phyloP scores from a whole-genome alignment of 225 moss, liverwort and hornwort genomes.

The Anthoceros angustus region DNA sequence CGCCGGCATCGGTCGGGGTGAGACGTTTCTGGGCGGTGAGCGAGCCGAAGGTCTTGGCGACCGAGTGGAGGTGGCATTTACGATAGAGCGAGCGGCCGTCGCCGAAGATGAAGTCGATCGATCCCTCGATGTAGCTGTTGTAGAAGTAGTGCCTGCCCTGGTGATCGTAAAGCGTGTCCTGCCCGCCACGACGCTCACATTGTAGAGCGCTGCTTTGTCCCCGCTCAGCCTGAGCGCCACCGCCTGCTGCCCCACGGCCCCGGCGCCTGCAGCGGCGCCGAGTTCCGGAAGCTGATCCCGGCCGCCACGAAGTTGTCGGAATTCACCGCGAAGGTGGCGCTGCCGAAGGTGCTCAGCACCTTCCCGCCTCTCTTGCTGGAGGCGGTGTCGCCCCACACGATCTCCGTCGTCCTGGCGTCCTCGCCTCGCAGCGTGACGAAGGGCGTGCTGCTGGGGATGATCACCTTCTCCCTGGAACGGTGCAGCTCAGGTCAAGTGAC shows the following conservation, averaged over 20 bases:
- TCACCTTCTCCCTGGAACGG: background rate
- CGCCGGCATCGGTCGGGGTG: constrained; percentile 18
- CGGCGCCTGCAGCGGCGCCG: no score
- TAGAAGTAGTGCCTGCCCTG: background rate
- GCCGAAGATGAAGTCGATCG: constrained; percentile 1
- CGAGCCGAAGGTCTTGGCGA: background rate
- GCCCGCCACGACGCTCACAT: no score
- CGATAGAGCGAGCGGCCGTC: background rate
- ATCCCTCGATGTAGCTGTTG: background rate
- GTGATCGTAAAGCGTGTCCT: background rate
- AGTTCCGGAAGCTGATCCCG: no score
- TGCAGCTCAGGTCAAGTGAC: no score
- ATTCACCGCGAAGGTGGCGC: background rate
- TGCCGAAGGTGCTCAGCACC: background rate
- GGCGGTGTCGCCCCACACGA: constrained; percentile 1
- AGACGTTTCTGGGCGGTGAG: background rate
- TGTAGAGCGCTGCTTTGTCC: no score
- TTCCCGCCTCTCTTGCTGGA: background rate
- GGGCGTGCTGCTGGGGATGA: background rate
- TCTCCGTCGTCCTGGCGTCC: background rate
- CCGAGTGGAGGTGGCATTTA: background rate
- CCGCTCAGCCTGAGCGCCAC: no score
- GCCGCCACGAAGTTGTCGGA: background rate
- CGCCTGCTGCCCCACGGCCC: no score
- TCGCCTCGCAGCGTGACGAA: background rate